These are phyloP conservation scores for Aureococcus anophagefferens DNA, from an alignment of 108 stramenopile genomes.

Conservation along the genomic window DNA sequence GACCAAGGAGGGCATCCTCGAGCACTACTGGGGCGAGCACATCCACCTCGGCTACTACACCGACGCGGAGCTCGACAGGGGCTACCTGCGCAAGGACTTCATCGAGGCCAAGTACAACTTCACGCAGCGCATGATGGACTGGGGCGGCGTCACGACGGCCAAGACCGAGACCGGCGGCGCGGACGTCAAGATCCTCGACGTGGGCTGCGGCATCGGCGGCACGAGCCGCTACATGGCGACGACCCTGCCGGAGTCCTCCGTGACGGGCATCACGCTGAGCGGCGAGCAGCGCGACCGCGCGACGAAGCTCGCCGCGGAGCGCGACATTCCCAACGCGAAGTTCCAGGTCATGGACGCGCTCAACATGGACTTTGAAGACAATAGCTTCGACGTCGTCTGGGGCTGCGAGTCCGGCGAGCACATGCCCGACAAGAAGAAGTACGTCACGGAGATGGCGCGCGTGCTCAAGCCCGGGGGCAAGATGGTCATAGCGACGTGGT, in stretches of 20 bases:
- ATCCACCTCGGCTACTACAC: slow-evolving; percentile 92
- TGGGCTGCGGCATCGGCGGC: slow-evolving; percentile 94
- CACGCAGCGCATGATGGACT: slow-evolving; percentile 92
- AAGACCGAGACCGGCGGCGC: slow-evolving; percentile 8
- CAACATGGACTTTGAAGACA: slow-evolving; percentile 82
- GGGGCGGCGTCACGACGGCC: slow-evolving; percentile 57
- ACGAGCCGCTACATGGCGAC: slow-evolving; percentile 83
- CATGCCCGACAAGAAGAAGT: slow-evolving; percentile 93
- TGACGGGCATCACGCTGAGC: slow-evolving; percentile 85
- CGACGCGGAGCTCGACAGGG: slow-evolving; percentile 46
- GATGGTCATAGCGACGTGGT: slow-evolving; percentile 93
- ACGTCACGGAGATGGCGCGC: slow-evolving; percentile 90
- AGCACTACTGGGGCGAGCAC: slow-evolving; percentile 97
- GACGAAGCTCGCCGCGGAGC: slow-evolving; percentile 73
- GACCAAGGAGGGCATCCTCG: slow-evolving; percentile 86
- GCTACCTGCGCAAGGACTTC: slow-evolving; percentile 75
- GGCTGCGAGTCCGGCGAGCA: slow-evolving; percentile 94
- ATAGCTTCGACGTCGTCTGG: slow-evolving; percentile 92
- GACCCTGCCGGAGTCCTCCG: slow-evolving; percentile 54
- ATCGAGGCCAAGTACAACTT: slow-evolving; percentile 90
- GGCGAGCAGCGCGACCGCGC: slow-evolving; percentile 84
- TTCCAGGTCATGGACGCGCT: slow-evolving; percentile 89
- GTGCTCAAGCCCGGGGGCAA: slow-evolving; percentile 92
- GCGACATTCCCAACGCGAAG: slow-evolving; percentile 63
- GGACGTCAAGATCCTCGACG: slow-evolving; percentile 67